A percentile compares a stretch with the other conserved stretches of the same genome.
These are phyloP conservation scores for Ophiostoma montium DNA, from an alignment of 2,329 filamentous ascomycete genomes.

Conservation along the genomic window DNA sequence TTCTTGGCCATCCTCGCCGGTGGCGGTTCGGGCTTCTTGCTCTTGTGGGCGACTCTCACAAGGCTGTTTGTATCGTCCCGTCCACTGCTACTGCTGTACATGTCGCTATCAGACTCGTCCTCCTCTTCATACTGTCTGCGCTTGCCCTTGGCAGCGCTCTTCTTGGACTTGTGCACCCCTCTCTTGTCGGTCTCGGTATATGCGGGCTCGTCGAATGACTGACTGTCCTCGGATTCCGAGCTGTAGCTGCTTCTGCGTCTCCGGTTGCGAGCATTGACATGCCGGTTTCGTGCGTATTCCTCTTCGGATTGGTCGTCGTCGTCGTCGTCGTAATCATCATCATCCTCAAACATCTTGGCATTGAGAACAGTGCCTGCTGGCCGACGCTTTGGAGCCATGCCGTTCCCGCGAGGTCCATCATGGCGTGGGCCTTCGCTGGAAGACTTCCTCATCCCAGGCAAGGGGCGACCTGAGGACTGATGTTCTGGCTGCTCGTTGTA, in stretches of 20 bases:
- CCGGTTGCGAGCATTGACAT: background rate
- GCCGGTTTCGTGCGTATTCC: background rate
- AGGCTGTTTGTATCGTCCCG: background rate
- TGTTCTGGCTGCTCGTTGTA: background rate
- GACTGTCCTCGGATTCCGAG: background rate
- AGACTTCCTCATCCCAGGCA: background rate
- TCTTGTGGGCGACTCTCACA: background rate
- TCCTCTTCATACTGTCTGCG: background rate
- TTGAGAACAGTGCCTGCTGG: constrained; percentile 1
- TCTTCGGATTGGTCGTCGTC: background rate
- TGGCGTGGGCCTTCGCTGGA: background rate
- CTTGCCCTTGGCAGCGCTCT: background rate
- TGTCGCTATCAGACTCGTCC: background rate
- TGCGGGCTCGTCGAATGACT: background rate
- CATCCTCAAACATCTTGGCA: background rate
- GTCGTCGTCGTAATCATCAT: background rate
- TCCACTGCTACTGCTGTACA: background rate
- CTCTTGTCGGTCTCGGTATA: background rate
- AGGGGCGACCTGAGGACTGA: background rate
- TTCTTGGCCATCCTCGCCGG: background rate
- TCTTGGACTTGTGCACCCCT: background rate
- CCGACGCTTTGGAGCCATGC: background rate
- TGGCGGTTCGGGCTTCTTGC: background rate
- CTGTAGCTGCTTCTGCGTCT: background rate
- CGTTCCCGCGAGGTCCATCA: background rate